Evolutionary conservation across 2,329 filamentous ascomycete genomes (phyloP), one percentile per base, ranked within the genome.

Genomic region (Lasiodiplodia sp.): DNA sequence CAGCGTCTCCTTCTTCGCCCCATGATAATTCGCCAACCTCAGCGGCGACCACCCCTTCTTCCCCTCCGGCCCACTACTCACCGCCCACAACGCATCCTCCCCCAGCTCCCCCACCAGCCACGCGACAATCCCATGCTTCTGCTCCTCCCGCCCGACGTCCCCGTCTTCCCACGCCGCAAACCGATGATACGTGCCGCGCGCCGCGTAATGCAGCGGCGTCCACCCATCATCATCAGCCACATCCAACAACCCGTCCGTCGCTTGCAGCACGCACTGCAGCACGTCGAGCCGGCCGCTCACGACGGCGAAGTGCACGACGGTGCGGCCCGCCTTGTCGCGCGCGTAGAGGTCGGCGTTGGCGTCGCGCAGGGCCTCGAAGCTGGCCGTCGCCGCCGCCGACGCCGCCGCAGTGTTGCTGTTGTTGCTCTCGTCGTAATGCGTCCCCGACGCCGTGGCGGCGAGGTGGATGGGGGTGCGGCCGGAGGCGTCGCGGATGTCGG

Each of bases 401-500:
- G 28, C 28, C 1, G n/a, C 21, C 5, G 23, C 1, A 2, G 23
- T 23, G 23, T 23, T 23, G 2, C 23, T 23, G 23, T 23, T 23
- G 23, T 23, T 23, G 23, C 23, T 23, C 23, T 1, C 23, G 23
- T 23, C 23, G 23, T 23, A 23, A 23, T 23, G 25, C 1, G 25
- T 28, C 4, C 25, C 4, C 7, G 31, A 34, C 7, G 31, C 31
- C 0, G 21, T 6, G 2, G 57, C 57, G 6, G 57, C 38, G 8
- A 62, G n/a, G n/a, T 62, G 57, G 38, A 62, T 31, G 5, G 57
- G 57, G 18, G 8, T 49, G 21, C 38, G 57, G 38, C 38, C 38
- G 38, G 34, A 49, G 10, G 2, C 1, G 38, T 62, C 57, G 1
- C n/a, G 23, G 1, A 28, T 16, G n/a, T 62, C 57, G 6, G 44